A percentile compares a stretch with the other conserved stretches of the same genome.
Evolutionary conservation across 2,329 filamentous ascomycete species (phyloP).

Genomic region (Teratosphaeria epicoccoides): DNA sequence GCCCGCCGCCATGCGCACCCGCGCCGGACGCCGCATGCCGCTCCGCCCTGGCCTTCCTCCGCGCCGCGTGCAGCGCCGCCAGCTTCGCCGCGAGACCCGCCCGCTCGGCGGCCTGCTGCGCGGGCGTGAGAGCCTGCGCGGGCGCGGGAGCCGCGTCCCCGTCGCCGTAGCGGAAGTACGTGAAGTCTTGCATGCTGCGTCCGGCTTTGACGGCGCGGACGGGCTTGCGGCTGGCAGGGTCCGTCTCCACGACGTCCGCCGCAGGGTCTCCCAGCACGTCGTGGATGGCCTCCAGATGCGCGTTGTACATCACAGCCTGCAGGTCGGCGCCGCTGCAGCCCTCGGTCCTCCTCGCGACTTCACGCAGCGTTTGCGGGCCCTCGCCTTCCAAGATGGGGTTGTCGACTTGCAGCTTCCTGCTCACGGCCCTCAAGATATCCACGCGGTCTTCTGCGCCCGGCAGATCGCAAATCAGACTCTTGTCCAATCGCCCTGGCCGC

Average conservation of each 20-base stretch:
- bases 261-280: slow-evolving; percentile 61
- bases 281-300: slow-evolving; percentile 93
- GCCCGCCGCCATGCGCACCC: not conserved
- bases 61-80: slow-evolving; percentile 62
- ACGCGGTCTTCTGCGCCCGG: slow-evolving; percentile 68
- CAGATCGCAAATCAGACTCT: slow-evolving; percentile 84
- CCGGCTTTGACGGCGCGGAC: slow-evolving; percentile 10
- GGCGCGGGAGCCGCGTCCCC: slow-evolving; percentile 26
- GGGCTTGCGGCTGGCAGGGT: slow-evolving; percentile 23
- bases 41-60: slow-evolving; percentile 50
- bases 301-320: slow-evolving; percentile 90
- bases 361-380: slow-evolving; percentile 25
- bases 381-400: slow-evolving; percentile 46
- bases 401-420: slow-evolving; percentile 65
- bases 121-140: slow-evolving; percentile 18
- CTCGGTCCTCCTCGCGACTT: slow-evolving; percentile 69
- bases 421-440: slow-evolving; percentile 81
- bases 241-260: slow-evolving; percentile 15
- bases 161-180: slow-evolving; percentile 75
- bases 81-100: slow-evolving; percentile 74
- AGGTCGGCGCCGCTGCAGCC: slow-evolving; percentile 92
- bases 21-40: slow-evolving; percentile 26
- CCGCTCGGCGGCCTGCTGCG: slow-evolving; percentile 49
- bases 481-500: slow-evolving; percentile 84
- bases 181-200: slow-evolving; percentile 28